Percentiles rank a stretch among this genome's conserved stretches.
These are phyloP conservation scores for Colletotrichum sp. DNA, from an alignment of 2,329 filamentous ascomycete genomes.

Conservation along the genomic window DNA sequence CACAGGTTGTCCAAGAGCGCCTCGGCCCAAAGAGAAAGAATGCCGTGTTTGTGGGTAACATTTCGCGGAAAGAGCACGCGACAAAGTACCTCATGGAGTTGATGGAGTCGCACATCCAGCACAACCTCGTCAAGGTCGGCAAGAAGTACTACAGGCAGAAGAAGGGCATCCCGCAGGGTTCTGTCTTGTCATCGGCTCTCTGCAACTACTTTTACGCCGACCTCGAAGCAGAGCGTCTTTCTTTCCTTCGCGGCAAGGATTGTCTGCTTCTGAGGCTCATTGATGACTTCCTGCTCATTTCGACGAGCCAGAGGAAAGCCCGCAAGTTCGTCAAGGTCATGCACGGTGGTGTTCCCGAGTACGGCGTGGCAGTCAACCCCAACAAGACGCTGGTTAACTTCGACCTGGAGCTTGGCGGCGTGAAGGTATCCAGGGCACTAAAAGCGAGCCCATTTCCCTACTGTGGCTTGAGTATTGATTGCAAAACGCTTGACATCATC, in stretches of 20 bases:
- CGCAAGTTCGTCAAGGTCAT: constrained; percentile 77
- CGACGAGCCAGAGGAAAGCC: constrained; percentile 70
- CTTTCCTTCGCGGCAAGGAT: constrained; percentile 65
- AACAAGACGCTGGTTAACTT: constrained; percentile 89
- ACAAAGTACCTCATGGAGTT: constrained; percentile 70
- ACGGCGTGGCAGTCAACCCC: constrained; percentile 79
- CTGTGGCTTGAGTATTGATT: constrained; percentile 82
- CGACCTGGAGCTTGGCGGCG: constrained; percentile 61
- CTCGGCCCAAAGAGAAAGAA: constrained; percentile 57
- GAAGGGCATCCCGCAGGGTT: constrained; percentile 91
- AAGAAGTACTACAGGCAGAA: constrained; percentile 90
- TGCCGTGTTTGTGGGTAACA: constrained; percentile 79
- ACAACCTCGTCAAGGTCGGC: constrained; percentile 87
- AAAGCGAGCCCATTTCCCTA: constrained; percentile 73
- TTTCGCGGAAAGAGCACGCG: constrained; percentile 61
- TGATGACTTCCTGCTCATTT: constrained; percentile 93
- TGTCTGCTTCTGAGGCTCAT: constrained; percentile 81
- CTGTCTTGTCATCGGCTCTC: constrained; percentile 81
- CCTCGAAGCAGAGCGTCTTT: constrained; percentile 73
- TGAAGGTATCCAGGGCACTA: constrained; percentile 53
- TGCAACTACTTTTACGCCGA: constrained; percentile 98
- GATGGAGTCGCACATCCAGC: constrained; percentile 78
- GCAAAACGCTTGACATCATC: constrained; percentile 73
- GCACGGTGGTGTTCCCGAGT: constrained; percentile 78
- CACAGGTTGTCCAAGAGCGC: constrained; percentile 46